These are phyloP conservation scores for Capsicum rhomboideum DNA, from an alignment of 257 asterid genomes.

Conservation along the genomic window DNA sequence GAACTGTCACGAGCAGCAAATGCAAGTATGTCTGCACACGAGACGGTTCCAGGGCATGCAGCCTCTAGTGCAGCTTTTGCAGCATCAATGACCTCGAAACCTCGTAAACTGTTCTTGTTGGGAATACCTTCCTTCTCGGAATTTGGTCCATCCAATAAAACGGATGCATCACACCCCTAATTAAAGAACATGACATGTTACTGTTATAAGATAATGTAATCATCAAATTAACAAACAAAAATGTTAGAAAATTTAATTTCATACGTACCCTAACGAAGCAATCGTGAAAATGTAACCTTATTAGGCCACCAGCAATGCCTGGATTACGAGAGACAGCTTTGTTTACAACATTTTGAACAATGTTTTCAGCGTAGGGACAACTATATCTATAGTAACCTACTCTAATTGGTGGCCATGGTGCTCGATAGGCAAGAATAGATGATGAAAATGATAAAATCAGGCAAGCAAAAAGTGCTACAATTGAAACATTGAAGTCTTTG, in stretches of 20 bases:
- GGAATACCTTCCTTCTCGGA: conserved; percentile 10
- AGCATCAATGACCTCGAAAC: conserved; percentile 1
- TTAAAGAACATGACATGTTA: not conserved
- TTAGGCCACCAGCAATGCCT: conserved; percentile 4
- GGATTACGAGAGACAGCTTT: not conserved
- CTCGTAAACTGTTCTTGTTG: conserved; percentile 5
- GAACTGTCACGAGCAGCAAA: conserved; percentile 2
- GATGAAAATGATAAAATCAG: not conserved
- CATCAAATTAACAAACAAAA: not conserved
- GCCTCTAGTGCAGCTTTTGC: not conserved
- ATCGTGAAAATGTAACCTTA: not conserved
- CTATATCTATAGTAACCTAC: not conserved
- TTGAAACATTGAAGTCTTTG: not conserved
- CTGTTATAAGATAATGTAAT: not conserved
- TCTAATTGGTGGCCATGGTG: not conserved
- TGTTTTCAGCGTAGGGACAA: not conserved
- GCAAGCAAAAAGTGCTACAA: not conserved
- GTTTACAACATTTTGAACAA: not conserved
- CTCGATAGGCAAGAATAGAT: not conserved
- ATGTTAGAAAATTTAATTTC: not conserved
- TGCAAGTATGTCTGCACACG: not conserved
- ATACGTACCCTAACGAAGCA: not conserved
- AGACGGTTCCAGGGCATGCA: not conserved
- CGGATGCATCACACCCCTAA: conserved; percentile 6
- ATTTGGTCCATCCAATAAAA: not conserved